Conservation (phyloP, 352 stramenopile species). For the Elongisporangium undulatum region DNA sequence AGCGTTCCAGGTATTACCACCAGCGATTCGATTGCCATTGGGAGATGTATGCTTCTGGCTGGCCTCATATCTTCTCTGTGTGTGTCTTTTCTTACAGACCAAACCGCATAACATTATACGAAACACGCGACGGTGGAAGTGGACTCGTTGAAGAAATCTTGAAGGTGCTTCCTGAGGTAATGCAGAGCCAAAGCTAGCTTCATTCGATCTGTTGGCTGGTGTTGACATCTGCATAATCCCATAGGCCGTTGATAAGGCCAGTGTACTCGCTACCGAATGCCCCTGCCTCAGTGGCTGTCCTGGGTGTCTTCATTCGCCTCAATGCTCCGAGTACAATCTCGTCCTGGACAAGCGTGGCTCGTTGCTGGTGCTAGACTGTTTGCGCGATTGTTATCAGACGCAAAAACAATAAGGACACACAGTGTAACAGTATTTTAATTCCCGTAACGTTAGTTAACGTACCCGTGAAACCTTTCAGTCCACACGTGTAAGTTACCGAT, state of each 20-base stretch:
- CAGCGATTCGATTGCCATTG: neutral
- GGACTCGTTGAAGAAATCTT: conserved; percentile 81
- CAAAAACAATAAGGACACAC: neutral
- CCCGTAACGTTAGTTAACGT: no score
- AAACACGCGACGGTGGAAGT: conserved; percentile 85
- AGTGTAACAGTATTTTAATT: no score
- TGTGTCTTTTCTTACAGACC: conserved; percentile 27
- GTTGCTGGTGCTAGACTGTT: conserved; percentile 58
- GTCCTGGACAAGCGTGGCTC: conserved; percentile 85
- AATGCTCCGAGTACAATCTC: conserved; percentile 88
- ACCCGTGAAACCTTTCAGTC: neutral
- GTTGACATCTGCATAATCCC: neutral
- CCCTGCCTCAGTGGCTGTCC: conserved; percentile 78
- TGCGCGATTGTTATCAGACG: conserved; percentile 14
- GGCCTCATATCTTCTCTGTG: conserved; percentile 1
- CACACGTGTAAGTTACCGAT: neutral
- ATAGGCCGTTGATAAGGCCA: conserved; percentile 49
- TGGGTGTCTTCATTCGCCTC: conserved; percentile 79
- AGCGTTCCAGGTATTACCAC: conserved; percentile 36
- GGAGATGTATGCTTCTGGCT: neutral
- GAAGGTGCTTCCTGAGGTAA: conserved; percentile 49
- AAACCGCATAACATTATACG: conserved; percentile 85
- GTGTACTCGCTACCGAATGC: conserved; percentile 73
- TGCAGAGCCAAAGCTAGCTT: neutral
- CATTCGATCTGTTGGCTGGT: neutral